phyloP scores from a whole-genome alignment of 129 eudicot genomes.

The Escallonia rubra region DNA sequence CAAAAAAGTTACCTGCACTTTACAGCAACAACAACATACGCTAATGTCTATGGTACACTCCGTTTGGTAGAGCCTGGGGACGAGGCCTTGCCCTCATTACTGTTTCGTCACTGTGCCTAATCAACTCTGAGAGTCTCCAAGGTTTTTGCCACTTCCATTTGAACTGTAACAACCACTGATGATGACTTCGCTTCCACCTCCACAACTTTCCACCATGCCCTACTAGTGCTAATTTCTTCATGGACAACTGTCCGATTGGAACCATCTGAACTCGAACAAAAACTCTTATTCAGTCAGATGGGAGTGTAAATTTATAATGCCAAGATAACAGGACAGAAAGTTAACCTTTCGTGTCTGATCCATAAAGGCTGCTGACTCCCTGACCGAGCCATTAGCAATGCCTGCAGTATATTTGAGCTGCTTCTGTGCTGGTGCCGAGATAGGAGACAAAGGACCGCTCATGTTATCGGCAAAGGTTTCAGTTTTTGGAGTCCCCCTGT shows the following conservation, averaged over 20 bases:
- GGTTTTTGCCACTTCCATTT: slow-evolving; percentile 99
- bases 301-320: no score
- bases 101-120: slow-evolving; percentile 88
- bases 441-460: slow-evolving; percentile 76
- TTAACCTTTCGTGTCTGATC: no score
- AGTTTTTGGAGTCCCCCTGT: slow-evolving; percentile 64
- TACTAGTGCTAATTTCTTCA: no score
- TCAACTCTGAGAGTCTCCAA: slow-evolving; percentile 87
- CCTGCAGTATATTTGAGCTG: no score
- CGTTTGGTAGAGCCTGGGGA: slow-evolving; percentile 47
- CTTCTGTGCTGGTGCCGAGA: no score
- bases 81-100: slow-evolving; percentile 68
- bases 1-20: slow-evolving; percentile 32
- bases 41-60: slow-evolving; percentile 50
- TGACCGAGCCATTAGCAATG: slow-evolving; percentile 75
- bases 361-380: no score
- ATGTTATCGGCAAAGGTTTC: slow-evolving; percentile 74
- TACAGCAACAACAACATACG: slow-evolving; percentile 20
- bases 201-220: slow-evolving; percentile 93
- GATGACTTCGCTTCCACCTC: slow-evolving; percentile 99
- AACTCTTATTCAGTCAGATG: no score
- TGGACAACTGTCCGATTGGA: no score
- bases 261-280: no score
- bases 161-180: slow-evolving; percentile 93
- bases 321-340: no score